Conservation (phyloP, 2,329 filamentous ascomycete species). For the Fonsecaea nubica region DNA sequence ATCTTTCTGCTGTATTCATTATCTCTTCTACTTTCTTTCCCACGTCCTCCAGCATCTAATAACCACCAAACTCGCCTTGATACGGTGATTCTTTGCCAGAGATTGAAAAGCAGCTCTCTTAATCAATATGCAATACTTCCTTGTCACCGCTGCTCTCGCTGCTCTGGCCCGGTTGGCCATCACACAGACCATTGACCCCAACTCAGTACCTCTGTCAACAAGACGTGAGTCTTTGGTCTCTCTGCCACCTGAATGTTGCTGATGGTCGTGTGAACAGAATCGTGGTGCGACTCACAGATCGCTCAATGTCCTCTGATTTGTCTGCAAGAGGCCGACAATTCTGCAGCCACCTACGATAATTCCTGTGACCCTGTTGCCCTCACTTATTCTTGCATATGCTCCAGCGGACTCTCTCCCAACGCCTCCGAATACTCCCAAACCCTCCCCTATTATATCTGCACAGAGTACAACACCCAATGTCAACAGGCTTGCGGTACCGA, state of each 20-base stretch:
- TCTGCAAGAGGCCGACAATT: conserved; percentile 48
- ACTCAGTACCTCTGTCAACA: conserved; percentile 45
- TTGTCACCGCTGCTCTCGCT: conserved; percentile 43
- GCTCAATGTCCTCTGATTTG: conserved; percentile 55
- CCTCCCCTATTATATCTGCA: conserved; percentile 68
- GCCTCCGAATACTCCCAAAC: conserved; percentile 67
- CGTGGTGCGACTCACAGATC: conserved; percentile 53
- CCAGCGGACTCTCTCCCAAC: conserved; percentile 61
- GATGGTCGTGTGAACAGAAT: conserved; percentile 40
- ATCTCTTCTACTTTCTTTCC: neutral
- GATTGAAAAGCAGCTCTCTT: neutral
- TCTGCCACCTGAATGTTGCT: neutral
- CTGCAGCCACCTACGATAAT: conserved; percentile 47
- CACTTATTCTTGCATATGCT: conserved; percentile 64
- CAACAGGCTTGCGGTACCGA: conserved; percentile 57
- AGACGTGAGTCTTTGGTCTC: conserved; percentile 44
- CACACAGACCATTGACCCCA: conserved; percentile 50
- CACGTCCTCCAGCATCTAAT: conserved; percentile 2
- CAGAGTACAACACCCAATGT: conserved; percentile 63
- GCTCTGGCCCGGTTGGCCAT: conserved; percentile 45
- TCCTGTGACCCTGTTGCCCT: conserved; percentile 56
- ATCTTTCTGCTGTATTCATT: conserved; percentile 5
- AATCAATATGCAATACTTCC: conserved; percentile 36
- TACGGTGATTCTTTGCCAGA: neutral
- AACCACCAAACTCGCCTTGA: neutral